These are phyloP conservation scores for Rhododendron henanense DNA, from an alignment of 148 eudicot genomes.

Conservation along the genomic window DNA sequence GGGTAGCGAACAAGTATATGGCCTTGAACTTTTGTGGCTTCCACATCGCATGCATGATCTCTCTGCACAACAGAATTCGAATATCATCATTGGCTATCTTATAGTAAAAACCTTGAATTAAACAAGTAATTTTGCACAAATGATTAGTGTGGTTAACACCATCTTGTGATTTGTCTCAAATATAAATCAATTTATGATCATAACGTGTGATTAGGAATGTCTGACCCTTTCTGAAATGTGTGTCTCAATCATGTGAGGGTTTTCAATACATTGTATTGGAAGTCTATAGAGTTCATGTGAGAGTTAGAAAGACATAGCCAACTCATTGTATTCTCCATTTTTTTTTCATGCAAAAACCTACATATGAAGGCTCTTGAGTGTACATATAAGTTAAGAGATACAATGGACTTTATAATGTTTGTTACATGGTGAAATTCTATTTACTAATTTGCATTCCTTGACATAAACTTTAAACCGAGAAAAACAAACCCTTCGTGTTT, in stretches of 20 bases:
- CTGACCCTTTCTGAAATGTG: neutral
- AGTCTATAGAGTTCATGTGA: neutral
- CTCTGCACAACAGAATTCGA: slow-evolving; percentile 34
- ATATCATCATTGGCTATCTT: neutral
- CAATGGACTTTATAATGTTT: neutral
- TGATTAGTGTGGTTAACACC: neutral
- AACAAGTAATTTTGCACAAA: neutral
- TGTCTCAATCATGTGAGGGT: neutral
- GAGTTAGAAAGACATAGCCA: neutral
- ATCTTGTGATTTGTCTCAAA: neutral
- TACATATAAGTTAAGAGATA: neutral
- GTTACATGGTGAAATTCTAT: neutral
- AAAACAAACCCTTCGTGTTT: neutral
- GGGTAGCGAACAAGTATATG: slow-evolving; percentile 68
- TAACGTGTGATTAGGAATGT: neutral
- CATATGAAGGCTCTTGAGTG: neutral
- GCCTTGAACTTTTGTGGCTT: slow-evolving; percentile 95
- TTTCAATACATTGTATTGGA: neutral
- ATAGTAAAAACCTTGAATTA: neutral
- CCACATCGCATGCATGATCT: slow-evolving; percentile 97
- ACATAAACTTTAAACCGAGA: neutral
- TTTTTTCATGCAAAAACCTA: neutral
- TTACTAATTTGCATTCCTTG: neutral
- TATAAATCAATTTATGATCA: neutral
- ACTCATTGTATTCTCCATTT: neutral